A percentile compares a stretch with the other conserved stretches of the same genome.
Conservation (phyloP, 192 early-diverging fungal genomes). For the Lunasporangiospora selenospora region DNA sequence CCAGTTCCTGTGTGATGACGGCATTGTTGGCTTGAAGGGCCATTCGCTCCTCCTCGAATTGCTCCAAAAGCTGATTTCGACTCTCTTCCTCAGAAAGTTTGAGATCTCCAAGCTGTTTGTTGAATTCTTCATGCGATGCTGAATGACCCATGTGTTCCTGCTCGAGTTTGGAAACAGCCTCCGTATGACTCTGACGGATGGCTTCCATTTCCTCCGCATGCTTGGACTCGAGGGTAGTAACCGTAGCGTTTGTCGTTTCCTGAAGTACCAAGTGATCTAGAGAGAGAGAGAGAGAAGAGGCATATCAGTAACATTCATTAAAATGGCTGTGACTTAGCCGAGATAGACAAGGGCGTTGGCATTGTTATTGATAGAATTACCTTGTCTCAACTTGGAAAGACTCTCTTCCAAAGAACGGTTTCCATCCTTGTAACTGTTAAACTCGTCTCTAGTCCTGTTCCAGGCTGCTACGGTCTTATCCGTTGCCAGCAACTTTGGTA, state of each 20-base stretch:
- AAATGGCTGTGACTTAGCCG: no score
- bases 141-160: constrained; percentile 19
- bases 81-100: constrained; percentile 28
- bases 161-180: constrained; percentile 19
- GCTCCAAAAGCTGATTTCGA: constrained; percentile 36
- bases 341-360: no score
- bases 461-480: constrained; percentile 16
- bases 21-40: constrained; percentile 5
- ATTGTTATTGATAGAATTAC: background rate
- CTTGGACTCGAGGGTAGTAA: constrained; percentile 2
- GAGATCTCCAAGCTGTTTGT: constrained; percentile 14
- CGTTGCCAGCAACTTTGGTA: background rate
- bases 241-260: no score
- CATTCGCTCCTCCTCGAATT: constrained; percentile 27
- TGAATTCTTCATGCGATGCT: constrained; percentile 11
- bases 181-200: constrained; percentile 2
- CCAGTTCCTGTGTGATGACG: constrained; percentile 14
- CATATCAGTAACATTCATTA: no score
- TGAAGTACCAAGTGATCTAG: no score
- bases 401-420: constrained; percentile 15
- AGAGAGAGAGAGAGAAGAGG: no score
- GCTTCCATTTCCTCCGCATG: constrained; percentile 4
- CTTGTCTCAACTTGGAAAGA: constrained; percentile 8
- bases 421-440: constrained; percentile 19
- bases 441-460: constrained; percentile 19